Percentiles rank a stretch among this genome's conserved stretches.
phyloP scores from a whole-genome alignment of 208 protist genomes.

The Trichomonas tenax region DNA sequence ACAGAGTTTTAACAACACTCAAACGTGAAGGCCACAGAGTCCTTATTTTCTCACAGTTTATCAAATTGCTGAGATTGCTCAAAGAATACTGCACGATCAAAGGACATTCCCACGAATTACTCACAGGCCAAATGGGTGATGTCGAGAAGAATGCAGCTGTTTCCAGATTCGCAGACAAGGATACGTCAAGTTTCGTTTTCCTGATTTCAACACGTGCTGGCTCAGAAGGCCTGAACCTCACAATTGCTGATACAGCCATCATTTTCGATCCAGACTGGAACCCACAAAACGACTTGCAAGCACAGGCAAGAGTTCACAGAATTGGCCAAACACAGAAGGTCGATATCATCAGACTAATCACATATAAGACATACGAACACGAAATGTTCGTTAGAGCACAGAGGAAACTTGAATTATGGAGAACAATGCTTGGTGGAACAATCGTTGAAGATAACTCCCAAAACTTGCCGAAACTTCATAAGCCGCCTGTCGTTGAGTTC shows the following conservation, averaged over 20 bases:
- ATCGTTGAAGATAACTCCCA: background rate
- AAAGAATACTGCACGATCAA: slow-evolving; percentile 33
- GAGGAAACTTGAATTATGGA: slow-evolving; percentile 49
- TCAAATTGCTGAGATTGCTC: slow-evolving; percentile 41
- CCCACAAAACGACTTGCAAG: slow-evolving; percentile 86
- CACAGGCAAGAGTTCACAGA: slow-evolving; percentile 68
- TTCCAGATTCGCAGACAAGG: background rate
- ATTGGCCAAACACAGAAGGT: slow-evolving; percentile 75
- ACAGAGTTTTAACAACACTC: slow-evolving; percentile 43
- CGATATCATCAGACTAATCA: slow-evolving; percentile 75
- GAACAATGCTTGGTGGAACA: background rate
- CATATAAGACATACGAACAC: slow-evolving; percentile 75
- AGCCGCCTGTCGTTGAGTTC: background rate
- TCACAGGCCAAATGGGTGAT: slow-evolving; percentile 23
- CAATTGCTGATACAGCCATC: slow-evolving; percentile 53
- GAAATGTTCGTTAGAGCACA: slow-evolving; percentile 64
- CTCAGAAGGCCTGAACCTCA: slow-evolving; percentile 58
- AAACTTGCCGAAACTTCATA: background rate
- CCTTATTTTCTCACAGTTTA: slow-evolving; percentile 92
- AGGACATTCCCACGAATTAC: slow-evolving; percentile 20
- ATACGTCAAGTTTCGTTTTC: slow-evolving; percentile 44
- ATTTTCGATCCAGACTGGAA: slow-evolving; percentile 81
- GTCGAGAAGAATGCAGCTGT: slow-evolving; percentile 34
- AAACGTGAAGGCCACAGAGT: slow-evolving; percentile 64
- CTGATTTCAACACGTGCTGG: slow-evolving; percentile 55